Evolutionary conservation across 495 filamentous ascomycete genomes (phyloP), one percentile per base, ranked within the genome.

Genomic region (Bacidia rubella): DNA sequence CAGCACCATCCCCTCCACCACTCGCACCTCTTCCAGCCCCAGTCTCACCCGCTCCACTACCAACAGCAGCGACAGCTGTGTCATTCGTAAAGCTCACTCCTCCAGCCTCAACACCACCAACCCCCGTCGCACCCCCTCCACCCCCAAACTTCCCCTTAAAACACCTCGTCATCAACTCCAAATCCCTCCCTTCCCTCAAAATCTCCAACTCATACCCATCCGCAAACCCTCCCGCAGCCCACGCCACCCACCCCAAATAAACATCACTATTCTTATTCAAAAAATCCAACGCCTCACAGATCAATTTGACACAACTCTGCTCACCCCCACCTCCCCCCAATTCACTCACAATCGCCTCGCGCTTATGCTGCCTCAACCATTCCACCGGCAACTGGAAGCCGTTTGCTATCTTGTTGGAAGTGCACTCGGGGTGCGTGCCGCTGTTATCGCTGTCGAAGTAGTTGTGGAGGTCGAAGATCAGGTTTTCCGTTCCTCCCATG

Each of bases 391-490:
- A 61, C 2, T 54, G 56, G 57, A 82, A 79, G 21, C 70, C 67
- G 24, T 59, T 65, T 47, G 61, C 59, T 22, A 74, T 65, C 52
- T 76, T 74, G 59, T 77, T 67, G 17, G 70, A 75, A n/a, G 67
- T 65, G 63, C 78, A 81, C 20, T 67, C 55, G 21, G 66, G 48
- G 62, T 75, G 65, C 3, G 73, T 78, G 21, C 77, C 79, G 20
- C 67, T 72, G 58, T 72, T 70, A 58, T 80, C 79, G 27, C 59
- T 63, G 56, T 81, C 79, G 29, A 81, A 69, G 59, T 80, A 82
- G 51, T 74, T 63, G 58, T 75, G 73, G 2, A 76, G 65, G 54
- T 81, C 78, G 44, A 81, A 72, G 52, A 80, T 63, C 19, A 82
- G 65, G 57, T 76, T 73, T 41, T 67, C 66, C 5, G 68, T 75